Evolutionary conservation across 78 protist genomes (phyloP).

Genomic region (Trichosphaerium sp.): DNA sequence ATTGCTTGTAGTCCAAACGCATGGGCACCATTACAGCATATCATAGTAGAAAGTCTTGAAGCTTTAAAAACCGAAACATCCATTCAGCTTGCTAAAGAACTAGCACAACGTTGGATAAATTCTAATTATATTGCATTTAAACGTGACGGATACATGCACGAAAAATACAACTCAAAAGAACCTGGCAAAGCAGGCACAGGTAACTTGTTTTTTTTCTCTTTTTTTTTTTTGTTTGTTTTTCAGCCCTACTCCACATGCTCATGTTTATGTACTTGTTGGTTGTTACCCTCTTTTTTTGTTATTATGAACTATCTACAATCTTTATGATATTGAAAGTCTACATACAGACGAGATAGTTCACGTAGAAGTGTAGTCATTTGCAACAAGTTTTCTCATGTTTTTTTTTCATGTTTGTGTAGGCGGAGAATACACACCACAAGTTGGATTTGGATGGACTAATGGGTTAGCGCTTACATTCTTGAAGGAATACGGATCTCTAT

Average conservation of each 20-base stretch:
- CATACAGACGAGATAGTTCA: too few species aligned
- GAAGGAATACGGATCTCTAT: not conserved
- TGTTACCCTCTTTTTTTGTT: too few species aligned
- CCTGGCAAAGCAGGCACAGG: conserved; percentile 48
- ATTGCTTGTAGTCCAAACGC: conserved; percentile 22
- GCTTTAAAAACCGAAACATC: not conserved
- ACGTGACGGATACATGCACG: conserved; percentile 41
- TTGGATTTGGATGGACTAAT: conserved; percentile 68
- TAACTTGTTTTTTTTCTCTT: too few species aligned
- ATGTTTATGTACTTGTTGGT: too few species aligned
- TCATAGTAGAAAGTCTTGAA: conserved; percentile 5
- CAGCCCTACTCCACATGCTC: too few species aligned
- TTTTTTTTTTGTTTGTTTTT: too few species aligned
- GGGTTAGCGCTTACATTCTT: conserved; percentile 31
- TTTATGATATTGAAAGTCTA: too few species aligned
- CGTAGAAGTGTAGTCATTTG: too few species aligned
- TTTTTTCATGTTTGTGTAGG: too few species aligned
- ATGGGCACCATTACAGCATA: conserved; percentile 56
- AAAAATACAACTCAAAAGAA: conserved; percentile 27
- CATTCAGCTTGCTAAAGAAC: not conserved
- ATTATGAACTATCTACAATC: too few species aligned
- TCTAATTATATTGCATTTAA: conserved; percentile 27
- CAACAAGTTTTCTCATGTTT: too few species aligned
- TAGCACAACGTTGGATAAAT: conserved; percentile 13
- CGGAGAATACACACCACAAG: conserved; percentile 58